phyloP scores from a whole-genome alignment of 495 filamentous ascomycete species.

The Penicillium canescens region DNA sequence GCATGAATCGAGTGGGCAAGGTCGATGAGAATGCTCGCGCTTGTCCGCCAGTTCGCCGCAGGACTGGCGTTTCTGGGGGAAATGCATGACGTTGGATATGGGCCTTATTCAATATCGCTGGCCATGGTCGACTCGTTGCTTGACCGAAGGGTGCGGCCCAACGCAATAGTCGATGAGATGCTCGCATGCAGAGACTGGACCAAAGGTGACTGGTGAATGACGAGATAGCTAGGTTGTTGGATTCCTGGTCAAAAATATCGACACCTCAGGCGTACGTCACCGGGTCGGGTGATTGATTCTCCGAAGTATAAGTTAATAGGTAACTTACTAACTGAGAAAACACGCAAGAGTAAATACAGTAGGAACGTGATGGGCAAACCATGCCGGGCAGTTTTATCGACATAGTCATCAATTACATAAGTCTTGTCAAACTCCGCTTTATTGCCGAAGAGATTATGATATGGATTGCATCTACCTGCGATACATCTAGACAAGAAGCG shows the following conservation, averaged over 20 bases:
- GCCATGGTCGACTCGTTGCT: slow-evolving; percentile 17
- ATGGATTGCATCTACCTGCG: neutral
- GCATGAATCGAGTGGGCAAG: slow-evolving; percentile 12
- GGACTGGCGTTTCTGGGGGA: slow-evolving; percentile 1
- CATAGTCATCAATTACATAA: no score
- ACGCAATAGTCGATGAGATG: slow-evolving; percentile 21
- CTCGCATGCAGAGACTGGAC: slow-evolving; percentile 32
- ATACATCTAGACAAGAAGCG: neutral
- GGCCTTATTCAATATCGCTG: slow-evolving; percentile 5
- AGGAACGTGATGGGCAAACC: no score
- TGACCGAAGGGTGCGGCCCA: slow-evolving; percentile 29
- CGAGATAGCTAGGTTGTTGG: neutral
- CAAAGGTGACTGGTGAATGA: neutral
- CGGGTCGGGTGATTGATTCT: no score
- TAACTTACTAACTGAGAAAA: neutral
- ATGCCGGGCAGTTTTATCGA: no score
- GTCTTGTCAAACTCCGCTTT: no score
- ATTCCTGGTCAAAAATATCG: neutral
- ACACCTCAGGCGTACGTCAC: no score
- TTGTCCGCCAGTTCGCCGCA: neutral
- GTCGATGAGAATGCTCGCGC: slow-evolving; percentile 30
- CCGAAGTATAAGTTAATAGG: neutral
- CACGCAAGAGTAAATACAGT: no score
- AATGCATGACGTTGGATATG: slow-evolving; percentile 14
- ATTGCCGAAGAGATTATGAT: neutral